Percentiles rank a stretch among this genome's conserved stretches.
phyloP scores from a whole-genome alignment of 768 basidiomycete species.

The Phanerochaete sordida region DNA sequence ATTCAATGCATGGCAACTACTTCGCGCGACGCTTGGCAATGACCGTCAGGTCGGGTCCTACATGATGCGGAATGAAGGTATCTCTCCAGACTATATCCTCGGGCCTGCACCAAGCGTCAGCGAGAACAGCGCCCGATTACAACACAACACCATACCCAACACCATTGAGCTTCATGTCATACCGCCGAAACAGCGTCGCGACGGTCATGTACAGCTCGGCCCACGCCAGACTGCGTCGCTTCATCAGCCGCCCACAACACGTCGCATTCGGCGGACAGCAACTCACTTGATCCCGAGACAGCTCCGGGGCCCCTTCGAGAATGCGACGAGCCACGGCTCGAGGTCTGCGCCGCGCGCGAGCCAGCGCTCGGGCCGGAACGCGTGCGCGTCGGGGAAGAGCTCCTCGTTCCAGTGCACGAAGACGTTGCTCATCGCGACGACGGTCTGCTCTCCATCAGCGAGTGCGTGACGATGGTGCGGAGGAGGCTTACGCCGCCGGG shows the following conservation, averaged over 20 bases:
- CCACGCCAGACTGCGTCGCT: constrained; percentile 35
- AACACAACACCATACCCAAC: neutral
- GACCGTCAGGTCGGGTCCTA: too few relatives aligned
- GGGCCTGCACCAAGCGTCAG: too few relatives aligned
- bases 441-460: constrained; percentile 27
- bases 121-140: too few relatives aligned
- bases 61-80: too few relatives aligned
- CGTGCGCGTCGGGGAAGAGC: constrained; percentile 37
- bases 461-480: neutral
- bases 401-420: constrained; percentile 36
- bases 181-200: constrained; percentile 36
- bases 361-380: constrained; percentile 42
- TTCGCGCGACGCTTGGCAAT: too few relatives aligned
- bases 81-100: too few relatives aligned
- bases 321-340: constrained; percentile 37
- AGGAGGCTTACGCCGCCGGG: constrained; percentile 35
- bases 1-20: too few relatives aligned
- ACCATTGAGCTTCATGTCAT: constrained; percentile 29
- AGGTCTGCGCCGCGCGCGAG: constrained; percentile 19
- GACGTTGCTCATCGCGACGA: constrained; percentile 30
- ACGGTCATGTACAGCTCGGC: constrained; percentile 40
- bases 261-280: constrained; percentile 10
- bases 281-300: constrained; percentile 45
- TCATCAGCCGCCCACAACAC: neutral
- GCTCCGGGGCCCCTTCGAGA: constrained; percentile 41